Base-by-base conservation (phyloP, 805 yeast species). In the Ogataea populi-albae region DNA sequence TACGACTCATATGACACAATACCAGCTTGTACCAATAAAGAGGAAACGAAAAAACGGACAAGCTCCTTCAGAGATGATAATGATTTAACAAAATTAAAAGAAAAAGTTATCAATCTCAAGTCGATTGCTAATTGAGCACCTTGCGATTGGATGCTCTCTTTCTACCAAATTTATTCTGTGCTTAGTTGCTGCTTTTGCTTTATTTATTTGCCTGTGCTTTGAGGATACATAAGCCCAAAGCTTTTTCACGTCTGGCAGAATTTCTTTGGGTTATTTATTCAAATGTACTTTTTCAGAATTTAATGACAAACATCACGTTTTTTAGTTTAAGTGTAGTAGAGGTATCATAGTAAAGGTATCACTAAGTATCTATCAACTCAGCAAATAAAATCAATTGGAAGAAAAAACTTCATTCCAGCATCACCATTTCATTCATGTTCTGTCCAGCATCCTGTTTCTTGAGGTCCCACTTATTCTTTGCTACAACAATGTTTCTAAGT, bases 391-490 rank as follows among this genome's bases (percentile, higher is more conserved):
- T n/a, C n/a, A n/a, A n/a, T n/a, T n/a, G n/a, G n/a, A n/a, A n/a
- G n/a, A n/a, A n/a, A n/a, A n/a, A n/a, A n/a, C n/a, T n/a, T n/a
- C n/a, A n/a, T n/a, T 19, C 40, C 22, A 41, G 28, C 46, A 44
- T 43, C 27, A 47, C 45, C 46, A 47, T 47, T 32, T 48, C 50
- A 26, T 40, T 44, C 7, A 35, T 32, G 27, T 34, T 39, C 25
- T 54, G 52, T 8, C 40, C 49, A 14, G 35, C 35, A 9, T 36
- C 35, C 14, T 31, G 34, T 3, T 20, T 30, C 20, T 44, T 50
- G 14, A 57, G 24, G 17, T 57, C 55, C 62, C 61, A 59, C 36
- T 60, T 61, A 43, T 55, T 50, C 30, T 52, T 47, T 6, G 57
- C 46, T 18, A 59, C 57, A 17, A 61, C 59, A 12, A 53, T 37